A percentile compares a stretch with the other conserved stretches of the same genome.
These are phyloP conservation scores for Hypoxylon sp. DNA, from an alignment of 2,329 filamentous ascomycete genomes.

Conservation along the genomic window DNA sequence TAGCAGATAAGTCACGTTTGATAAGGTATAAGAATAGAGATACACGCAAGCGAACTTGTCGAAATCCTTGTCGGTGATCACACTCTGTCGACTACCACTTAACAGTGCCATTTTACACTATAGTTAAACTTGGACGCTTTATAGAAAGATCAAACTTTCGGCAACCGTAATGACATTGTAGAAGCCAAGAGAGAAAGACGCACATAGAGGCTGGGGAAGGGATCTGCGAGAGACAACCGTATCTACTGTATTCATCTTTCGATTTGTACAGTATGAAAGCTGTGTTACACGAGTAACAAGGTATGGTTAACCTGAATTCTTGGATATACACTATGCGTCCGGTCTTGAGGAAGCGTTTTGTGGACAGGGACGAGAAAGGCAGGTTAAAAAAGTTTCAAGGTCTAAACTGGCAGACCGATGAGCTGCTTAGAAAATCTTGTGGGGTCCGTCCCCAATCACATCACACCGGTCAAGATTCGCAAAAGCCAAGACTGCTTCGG, in stretches of 20 bases:
- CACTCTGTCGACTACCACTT: constrained; percentile 37
- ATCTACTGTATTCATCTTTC: constrained; percentile 18
- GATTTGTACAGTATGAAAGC: constrained; percentile 20
- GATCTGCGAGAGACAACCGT: constrained; percentile 25
- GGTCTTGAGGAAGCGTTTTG: constrained; percentile 26
- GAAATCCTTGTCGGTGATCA: constrained; percentile 47
- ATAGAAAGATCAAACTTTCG: constrained; percentile 44
- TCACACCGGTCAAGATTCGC: constrained; percentile 45
- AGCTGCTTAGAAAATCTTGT: constrained; percentile 39
- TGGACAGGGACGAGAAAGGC: constrained; percentile 36
- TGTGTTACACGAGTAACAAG: constrained; percentile 43
- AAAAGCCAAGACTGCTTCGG: constrained; percentile 31
- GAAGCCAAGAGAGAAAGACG: constrained; percentile 41
- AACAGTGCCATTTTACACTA: constrained; percentile 23
- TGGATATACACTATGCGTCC: constrained; percentile 18
- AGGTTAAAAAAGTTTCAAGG: constrained; percentile 33
- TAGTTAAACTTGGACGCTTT: constrained; percentile 45
- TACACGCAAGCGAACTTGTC: constrained; percentile 22
- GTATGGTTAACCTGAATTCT: constrained; percentile 23
- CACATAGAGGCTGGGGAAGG: constrained; percentile 35
- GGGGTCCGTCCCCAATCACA: constrained; percentile 35
- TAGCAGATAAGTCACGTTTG: constrained; percentile 5
- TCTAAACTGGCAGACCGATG: constrained; percentile 43
- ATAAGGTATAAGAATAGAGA: constrained; percentile 33
- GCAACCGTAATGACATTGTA: constrained; percentile 12